These are phyloP conservation scores for Terfezia claveryi DNA, from an alignment of 495 filamentous ascomycete species.

Conservation along the genomic window DNA sequence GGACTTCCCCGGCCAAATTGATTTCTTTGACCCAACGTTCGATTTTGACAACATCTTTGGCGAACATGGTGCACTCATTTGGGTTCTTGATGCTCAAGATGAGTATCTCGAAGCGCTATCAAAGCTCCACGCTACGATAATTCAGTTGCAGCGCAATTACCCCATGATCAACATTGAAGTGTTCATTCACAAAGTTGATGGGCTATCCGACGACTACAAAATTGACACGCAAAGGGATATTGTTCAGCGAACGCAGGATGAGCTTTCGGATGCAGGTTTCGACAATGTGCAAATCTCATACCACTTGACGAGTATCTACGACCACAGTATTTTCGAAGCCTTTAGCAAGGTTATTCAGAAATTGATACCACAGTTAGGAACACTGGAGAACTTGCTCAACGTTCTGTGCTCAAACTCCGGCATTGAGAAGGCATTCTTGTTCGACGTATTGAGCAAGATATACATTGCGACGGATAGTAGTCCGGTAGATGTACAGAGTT, in stretches of 20 bases:
- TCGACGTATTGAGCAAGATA: constrained; percentile 91
- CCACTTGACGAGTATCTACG: constrained; percentile 90
- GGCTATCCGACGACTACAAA: constrained; percentile 81
- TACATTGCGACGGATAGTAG: constrained; percentile 91
- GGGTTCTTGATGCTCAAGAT: constrained; percentile 96
- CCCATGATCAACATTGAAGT: constrained; percentile 88
- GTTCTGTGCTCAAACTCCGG: constrained; percentile 69
- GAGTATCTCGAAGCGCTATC: constrained; percentile 80
- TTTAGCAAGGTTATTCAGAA: constrained; percentile 97
- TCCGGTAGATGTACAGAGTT: constrained; percentile 76
- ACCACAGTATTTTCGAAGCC: constrained; percentile 93
- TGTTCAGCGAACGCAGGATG: constrained; percentile 88
- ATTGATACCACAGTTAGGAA: constrained; percentile 76
- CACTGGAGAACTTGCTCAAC: constrained; percentile 77
- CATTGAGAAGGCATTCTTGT: constrained; percentile 93
- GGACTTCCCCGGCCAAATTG: constrained; percentile 88
- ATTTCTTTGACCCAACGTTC: constrained; percentile 63
- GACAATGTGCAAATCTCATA: constrained; percentile 83
- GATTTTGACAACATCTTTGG: constrained; percentile 86
- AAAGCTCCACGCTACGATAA: constrained; percentile 65
- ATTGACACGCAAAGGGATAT: constrained; percentile 86
- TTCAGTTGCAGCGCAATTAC: constrained; percentile 67
- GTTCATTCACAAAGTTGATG: constrained; percentile 96
- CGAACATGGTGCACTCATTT: constrained; percentile 79
- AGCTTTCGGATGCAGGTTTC: constrained; percentile 73